Evolutionary conservation across 768 basidiomycete species (phyloP).

Genomic region (Zangia roseola): DNA sequence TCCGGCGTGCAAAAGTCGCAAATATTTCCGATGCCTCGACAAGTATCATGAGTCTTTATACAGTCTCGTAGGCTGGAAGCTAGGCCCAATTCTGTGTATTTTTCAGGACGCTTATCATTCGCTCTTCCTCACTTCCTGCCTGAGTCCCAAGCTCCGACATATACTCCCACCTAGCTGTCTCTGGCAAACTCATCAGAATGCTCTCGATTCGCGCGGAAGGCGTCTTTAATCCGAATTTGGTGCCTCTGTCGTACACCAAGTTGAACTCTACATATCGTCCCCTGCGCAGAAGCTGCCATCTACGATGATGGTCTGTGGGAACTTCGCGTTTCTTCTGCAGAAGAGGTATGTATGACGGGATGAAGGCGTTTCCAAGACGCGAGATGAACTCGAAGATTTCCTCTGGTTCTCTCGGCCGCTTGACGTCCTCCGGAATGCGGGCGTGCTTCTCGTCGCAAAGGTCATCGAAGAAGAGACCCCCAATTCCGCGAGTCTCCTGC

Average conservation of each 20-base stretch:
- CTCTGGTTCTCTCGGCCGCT: conserved; percentile 56
- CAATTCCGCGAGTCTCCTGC: conserved; percentile 81
- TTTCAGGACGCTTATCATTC: conserved; percentile 58
- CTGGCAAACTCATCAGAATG: conserved; percentile 86
- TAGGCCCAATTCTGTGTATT: conserved; percentile 64
- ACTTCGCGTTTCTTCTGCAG: conserved; percentile 59
- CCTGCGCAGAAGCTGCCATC: conserved; percentile 92
- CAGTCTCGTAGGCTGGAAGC: too few species aligned
- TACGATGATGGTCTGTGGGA: conserved; percentile 63
- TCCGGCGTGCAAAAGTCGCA: too few species aligned
- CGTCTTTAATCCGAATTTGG: conserved; percentile 82
- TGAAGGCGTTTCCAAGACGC: conserved; percentile 72
- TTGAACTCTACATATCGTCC: conserved; percentile 97
- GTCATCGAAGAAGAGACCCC: conserved; percentile 97
- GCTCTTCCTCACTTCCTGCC: conserved; percentile 63
- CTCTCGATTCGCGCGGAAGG: conserved; percentile 88
- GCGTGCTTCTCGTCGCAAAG: conserved; percentile 64
- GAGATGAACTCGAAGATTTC: conserved; percentile 78
- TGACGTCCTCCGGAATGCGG: conserved; percentile 47
- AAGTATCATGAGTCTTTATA: too few species aligned
- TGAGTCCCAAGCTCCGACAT: conserved; percentile 70
- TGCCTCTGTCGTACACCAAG: conserved; percentile 81
- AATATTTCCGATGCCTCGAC: too few species aligned
- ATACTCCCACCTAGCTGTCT: conserved; percentile 90
- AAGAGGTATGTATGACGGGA: conserved; percentile 91